Evolutionary conservation across 306 rosid species (phyloP).

Genomic region (Vigna reflexopilosa): DNA sequence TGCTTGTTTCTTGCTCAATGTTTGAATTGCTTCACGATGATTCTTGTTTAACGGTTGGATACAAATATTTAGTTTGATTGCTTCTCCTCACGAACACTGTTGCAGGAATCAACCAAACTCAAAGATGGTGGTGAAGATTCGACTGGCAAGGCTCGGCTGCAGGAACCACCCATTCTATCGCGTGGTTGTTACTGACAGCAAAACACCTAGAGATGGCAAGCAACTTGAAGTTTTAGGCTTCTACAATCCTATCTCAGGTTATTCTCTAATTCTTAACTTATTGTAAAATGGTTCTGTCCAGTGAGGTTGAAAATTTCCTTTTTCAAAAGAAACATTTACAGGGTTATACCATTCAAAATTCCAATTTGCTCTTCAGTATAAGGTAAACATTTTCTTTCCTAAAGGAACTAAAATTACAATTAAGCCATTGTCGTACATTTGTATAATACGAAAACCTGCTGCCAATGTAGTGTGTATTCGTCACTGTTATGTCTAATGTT

Average conservation of each 20-base stretch:
- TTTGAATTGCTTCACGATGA: neutral
- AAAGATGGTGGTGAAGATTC: slow-evolving; percentile 81
- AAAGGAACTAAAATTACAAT: neutral
- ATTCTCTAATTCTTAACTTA: neutral
- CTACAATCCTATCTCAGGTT: slow-evolving; percentile 88
- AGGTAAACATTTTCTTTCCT: neutral
- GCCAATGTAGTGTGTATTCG: neutral
- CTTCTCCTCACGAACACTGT: neutral
- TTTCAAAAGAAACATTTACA: neutral
- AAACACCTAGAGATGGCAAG: slow-evolving; percentile 81
- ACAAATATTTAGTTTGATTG: neutral
- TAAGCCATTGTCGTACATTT: neutral
- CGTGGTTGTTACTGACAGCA: slow-evolving; percentile 83
- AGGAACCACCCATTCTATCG: slow-evolving; percentile 85
- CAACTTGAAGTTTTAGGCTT: slow-evolving; percentile 82
- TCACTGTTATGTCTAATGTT: slow-evolving; percentile 10
- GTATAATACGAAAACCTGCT: neutral
- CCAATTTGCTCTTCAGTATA: neutral
- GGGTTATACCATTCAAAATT: neutral
- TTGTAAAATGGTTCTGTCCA: neutral
- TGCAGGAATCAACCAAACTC: neutral
- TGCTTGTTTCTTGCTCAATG: neutral
- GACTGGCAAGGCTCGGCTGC: slow-evolving; percentile 85
- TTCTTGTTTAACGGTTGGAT: neutral
- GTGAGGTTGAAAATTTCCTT: neutral